Conservation (phyloP, 495 filamentous ascomycete species). For the Cercophora sp. region DNA sequence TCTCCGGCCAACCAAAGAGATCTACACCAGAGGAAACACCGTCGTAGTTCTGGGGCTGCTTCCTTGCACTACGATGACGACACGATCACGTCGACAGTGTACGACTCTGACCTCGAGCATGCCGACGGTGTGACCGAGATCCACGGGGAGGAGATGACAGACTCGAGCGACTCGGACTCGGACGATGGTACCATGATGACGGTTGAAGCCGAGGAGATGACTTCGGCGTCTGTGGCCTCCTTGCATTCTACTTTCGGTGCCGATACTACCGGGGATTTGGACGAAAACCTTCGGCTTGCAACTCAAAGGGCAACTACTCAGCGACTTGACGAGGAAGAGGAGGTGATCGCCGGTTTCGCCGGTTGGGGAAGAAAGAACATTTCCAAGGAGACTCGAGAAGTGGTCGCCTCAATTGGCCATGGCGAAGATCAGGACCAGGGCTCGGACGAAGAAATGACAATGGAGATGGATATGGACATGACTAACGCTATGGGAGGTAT, state of each 20-base stretch:
- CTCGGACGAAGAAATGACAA: constrained; percentile 35
- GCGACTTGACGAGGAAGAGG: constrained; percentile 71
- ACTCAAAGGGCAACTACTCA: constrained; percentile 67
- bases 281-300: constrained; percentile 73
- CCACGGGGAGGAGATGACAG: constrained; percentile 50
- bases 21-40: constrained; percentile 60
- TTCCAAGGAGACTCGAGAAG: constrained; percentile 9
- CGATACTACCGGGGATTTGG: constrained; percentile 63
- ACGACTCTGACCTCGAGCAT: constrained; percentile 62
- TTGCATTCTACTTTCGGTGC: constrained; percentile 54
- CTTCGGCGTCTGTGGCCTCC: constrained; percentile 58
- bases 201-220: constrained; percentile 64
- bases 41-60: constrained; percentile 61
- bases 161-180: constrained; percentile 56
- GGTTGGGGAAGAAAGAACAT: constrained; percentile 42
- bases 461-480: constrained; percentile 55
- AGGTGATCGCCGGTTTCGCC: constrained; percentile 64
- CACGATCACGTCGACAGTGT: constrained; percentile 71
- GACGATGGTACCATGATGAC: constrained; percentile 74
- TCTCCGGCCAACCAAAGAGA: constrained; percentile 69
- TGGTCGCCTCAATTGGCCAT: constrained; percentile 8
- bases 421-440: constrained; percentile 24
- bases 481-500: constrained; percentile 56
- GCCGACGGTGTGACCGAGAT: constrained; percentile 56
- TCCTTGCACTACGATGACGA: constrained; percentile 60